Conservation (phyloP, 345 rosid genomes). For the Corchorus olitorius region DNA sequence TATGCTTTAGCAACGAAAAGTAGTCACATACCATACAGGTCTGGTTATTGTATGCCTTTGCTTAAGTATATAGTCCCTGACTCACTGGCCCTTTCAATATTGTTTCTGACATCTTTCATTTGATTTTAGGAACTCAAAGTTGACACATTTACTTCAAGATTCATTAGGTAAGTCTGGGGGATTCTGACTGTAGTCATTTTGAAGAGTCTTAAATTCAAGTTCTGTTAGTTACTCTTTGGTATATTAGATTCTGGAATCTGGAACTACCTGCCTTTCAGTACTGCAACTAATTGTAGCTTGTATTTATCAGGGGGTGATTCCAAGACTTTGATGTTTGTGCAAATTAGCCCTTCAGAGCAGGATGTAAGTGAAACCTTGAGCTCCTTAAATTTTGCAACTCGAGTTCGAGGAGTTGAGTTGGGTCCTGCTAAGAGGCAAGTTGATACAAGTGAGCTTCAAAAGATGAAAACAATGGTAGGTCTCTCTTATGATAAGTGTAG, state of each 20-base stretch:
- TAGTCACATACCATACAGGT: slow-evolving; percentile 94
- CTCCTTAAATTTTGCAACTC: slow-evolving; percentile 85
- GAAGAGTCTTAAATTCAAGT: slow-evolving; percentile 16
- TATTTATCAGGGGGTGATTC: slow-evolving; percentile 79
- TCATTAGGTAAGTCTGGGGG: slow-evolving; percentile 67
- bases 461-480: slow-evolving; percentile 71
- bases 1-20: slow-evolving; percentile 85
- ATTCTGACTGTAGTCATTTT: slow-evolving; percentile 7
- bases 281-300: slow-evolving; percentile 6
- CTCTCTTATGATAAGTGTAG: slow-evolving; percentile 12
- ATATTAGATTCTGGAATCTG: neutral
- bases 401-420: slow-evolving; percentile 87
- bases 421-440: slow-evolving; percentile 84
- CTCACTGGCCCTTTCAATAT: neutral
- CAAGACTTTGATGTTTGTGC: slow-evolving; percentile 91
- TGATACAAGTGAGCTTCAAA: slow-evolving; percentile 79
- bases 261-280: neutral
- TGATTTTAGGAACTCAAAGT: slow-evolving; percentile 83
- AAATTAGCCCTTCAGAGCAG: slow-evolving; percentile 89
- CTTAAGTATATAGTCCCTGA: neutral
- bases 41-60: slow-evolving; percentile 8
- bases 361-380: slow-evolving; percentile 87
- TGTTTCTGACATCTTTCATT: slow-evolving; percentile 25
- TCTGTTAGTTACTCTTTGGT: slow-evolving; percentile 12
- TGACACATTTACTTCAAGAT: slow-evolving; percentile 96